Conservation (phyloP, 768 basidiomycete genomes). For the Candolleomyces eurysporus region DNA sequence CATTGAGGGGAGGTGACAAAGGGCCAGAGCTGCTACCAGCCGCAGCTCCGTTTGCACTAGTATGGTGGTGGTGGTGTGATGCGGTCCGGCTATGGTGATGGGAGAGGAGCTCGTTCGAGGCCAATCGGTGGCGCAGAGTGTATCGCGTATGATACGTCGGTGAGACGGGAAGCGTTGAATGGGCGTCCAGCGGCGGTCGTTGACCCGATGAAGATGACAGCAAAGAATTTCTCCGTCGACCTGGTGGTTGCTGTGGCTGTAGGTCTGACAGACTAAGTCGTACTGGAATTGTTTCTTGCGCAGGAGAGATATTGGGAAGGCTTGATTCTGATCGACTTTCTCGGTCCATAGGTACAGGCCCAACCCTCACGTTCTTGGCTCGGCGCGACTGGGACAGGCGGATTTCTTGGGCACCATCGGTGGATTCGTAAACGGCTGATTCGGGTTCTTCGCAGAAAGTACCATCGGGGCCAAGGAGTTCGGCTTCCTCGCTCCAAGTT, state of each 20-base stretch:
- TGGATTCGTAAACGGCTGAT: slow-evolving; percentile 14
- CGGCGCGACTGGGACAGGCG: neutral
- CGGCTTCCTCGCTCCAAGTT: slow-evolving; percentile 44
- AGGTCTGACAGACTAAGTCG: neutral
- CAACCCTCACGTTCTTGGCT: slow-evolving; percentile 8
- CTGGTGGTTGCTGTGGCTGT: neutral
- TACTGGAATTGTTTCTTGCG: too few species aligned
- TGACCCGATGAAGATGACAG: neutral
- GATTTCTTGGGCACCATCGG: slow-evolving; percentile 7
- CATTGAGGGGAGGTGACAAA: slow-evolving; percentile 32
- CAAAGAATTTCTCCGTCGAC: neutral
- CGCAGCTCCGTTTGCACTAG: neutral
- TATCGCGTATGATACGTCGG: slow-evolving; percentile 1
- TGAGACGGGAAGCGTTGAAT: neutral
- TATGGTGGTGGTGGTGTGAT: neutral
- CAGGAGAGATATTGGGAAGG: slow-evolving; percentile 14
- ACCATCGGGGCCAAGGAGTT: slow-evolving; percentile 18
- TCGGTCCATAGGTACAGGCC: slow-evolving; percentile 28
- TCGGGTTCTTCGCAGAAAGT: slow-evolving; percentile 25
- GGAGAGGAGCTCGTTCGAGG: neutral
- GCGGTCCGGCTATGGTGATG: neutral
- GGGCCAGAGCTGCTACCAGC: neutral
- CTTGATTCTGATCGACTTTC: slow-evolving; percentile 31
- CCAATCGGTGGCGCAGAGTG: neutral
- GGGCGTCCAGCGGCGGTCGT: neutral